Conservation (phyloP, 257 asterid genomes). For the Solanum chmielewskii region DNA sequence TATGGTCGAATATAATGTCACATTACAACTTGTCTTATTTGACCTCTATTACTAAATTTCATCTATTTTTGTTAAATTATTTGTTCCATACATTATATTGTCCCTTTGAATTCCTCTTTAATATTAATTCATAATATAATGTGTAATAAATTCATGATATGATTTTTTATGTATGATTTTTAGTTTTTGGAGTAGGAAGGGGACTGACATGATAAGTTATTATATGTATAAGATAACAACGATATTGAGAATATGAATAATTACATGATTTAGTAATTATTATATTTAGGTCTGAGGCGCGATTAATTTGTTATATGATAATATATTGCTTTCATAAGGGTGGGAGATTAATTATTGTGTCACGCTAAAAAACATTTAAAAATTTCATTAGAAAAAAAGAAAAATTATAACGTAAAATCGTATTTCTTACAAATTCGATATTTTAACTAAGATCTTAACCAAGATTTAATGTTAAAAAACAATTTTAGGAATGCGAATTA, state of each 20-base stretch:
- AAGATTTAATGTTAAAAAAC: no score
- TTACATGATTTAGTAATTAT: not conserved
- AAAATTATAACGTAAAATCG: no score
- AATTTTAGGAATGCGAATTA: no score
- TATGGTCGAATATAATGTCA: not conserved
- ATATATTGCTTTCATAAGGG: no score
- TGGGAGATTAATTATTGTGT: no score
- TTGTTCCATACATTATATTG: not conserved
- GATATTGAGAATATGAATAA: not conserved
- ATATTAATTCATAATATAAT: not conserved
- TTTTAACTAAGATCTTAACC: not conserved
- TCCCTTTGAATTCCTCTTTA: not conserved
- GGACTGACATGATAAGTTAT: not conserved
- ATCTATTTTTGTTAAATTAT: not conserved
- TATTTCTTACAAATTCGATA: no score
- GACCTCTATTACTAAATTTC: not conserved
- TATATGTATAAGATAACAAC: not conserved
- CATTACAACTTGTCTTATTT: not conserved
- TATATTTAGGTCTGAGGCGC: no score
- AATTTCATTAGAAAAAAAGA: no score
- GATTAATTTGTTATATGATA: no score
- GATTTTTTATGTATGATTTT: not conserved
- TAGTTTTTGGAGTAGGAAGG: not conserved
- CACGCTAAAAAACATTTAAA: no score
- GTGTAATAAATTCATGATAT: not conserved